phyloP scores from a whole-genome alignment of 2,329 filamentous ascomycete genomes.

The Trichophyton benhamiae region DNA sequence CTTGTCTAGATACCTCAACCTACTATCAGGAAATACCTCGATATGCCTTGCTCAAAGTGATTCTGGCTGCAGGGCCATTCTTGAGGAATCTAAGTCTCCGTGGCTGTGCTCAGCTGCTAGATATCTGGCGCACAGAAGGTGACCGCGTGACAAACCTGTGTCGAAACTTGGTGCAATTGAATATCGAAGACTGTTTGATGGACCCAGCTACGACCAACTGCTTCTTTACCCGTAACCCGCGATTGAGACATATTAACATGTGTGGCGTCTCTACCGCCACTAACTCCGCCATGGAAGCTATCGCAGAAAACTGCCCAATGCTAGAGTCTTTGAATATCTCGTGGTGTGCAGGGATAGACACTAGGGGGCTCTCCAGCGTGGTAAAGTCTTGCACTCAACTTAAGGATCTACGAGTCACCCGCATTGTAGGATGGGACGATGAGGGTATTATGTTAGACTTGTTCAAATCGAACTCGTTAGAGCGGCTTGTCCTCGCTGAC shows the following conservation, averaged over 20 bases:
- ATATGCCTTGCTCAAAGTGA: conserved; percentile 70
- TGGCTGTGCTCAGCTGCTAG: conserved; percentile 78
- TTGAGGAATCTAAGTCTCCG: conserved; percentile 80
- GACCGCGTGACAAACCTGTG: conserved; percentile 62
- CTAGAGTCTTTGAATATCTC: conserved; percentile 81
- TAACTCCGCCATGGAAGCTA: conserved; percentile 74
- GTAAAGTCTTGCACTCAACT: conserved; percentile 60
- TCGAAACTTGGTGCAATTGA: conserved; percentile 74
- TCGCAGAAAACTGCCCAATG: conserved; percentile 66
- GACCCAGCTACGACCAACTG: conserved; percentile 67
- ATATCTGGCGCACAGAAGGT: conserved; percentile 63
- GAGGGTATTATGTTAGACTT: conserved; percentile 58
- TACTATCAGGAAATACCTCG: conserved; percentile 83
- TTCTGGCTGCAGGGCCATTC: conserved; percentile 75
- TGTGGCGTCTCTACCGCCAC: conserved; percentile 68
- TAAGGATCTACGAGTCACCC: conserved; percentile 67
- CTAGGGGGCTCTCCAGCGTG: conserved; percentile 59
- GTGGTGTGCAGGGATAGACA: conserved; percentile 81
- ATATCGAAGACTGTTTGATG: conserved; percentile 78
- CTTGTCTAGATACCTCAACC: conserved; percentile 65
- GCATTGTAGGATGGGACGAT: conserved; percentile 69
- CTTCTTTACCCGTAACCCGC: conserved; percentile 63
- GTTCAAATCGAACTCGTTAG: conserved; percentile 68
- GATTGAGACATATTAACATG: conserved; percentile 73
- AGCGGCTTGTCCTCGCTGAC: conserved; percentile 68